Conservation (phyloP, 2,329 filamentous ascomycete genomes). For the Orbilia quercus region DNA sequence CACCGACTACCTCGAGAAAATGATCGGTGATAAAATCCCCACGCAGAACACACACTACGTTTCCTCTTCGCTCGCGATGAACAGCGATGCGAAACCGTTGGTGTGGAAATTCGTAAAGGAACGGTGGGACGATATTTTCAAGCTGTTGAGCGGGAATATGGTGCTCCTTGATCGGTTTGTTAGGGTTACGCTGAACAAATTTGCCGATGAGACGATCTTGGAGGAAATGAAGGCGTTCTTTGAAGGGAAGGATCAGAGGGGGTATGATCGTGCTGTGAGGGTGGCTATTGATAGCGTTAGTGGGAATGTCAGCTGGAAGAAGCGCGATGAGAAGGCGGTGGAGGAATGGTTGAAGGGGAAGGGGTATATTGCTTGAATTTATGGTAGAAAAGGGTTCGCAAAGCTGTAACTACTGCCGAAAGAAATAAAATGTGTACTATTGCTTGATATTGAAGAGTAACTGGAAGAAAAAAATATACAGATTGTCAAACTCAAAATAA, state of each 20-base stretch:
- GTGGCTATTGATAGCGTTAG: constrained; percentile 87
- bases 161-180: constrained; percentile 86
- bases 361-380: constrained; percentile 67
- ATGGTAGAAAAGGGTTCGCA: not conserved
- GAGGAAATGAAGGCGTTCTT: constrained; percentile 88
- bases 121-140: constrained; percentile 80
- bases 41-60: constrained; percentile 88
- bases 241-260: constrained; percentile 82
- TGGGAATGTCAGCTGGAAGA: constrained; percentile 82
- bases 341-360: constrained; percentile 80
- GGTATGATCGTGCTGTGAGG: constrained; percentile 85
- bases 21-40: constrained; percentile 85
- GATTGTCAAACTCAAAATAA: not conserved
- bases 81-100: constrained; percentile 76
- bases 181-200: constrained; percentile 79
- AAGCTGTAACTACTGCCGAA: constrained; percentile 12
- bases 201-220: constrained; percentile 75
- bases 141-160: constrained; percentile 80
- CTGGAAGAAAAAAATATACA: not conserved
- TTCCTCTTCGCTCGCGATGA: constrained; percentile 76
- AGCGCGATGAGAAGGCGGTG: constrained; percentile 77
- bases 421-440: not conserved
- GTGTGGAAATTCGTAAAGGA: constrained; percentile 88
- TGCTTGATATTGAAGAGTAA: not conserved
- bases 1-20: constrained; percentile 74